Percentiles rank a stretch among this genome's conserved stretches.
These are phyloP conservation scores for Mercurialis annua DNA, from an alignment of 345 rosid species.

Conservation along the genomic window DNA sequence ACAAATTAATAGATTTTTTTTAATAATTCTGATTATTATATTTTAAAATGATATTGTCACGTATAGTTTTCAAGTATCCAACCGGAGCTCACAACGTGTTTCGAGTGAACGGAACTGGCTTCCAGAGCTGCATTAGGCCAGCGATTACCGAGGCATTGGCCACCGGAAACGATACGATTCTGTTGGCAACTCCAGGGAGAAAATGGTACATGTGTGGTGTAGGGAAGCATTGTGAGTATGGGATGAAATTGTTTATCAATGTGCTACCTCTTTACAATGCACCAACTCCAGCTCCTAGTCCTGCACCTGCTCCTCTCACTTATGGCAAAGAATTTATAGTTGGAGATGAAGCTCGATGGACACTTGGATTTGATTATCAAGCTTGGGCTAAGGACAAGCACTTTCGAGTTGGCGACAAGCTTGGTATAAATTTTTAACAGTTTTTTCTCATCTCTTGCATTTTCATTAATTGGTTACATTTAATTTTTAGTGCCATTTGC, in stretches of 20 bases:
- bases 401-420: conserved; percentile 37
- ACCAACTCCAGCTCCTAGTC: not conserved
- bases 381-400: conserved; percentile 37
- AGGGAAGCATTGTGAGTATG: not conserved
- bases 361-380: conserved; percentile 25
- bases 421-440: conserved; percentile 15
- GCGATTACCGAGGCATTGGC: not conserved
- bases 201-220: conserved; percentile 27
- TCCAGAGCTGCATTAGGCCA: conserved; percentile 20
- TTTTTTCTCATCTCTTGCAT: not conserved
- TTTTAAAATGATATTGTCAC: too few species aligned
- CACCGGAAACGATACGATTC: not conserved
- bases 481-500: too few species aligned
- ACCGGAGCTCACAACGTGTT: conserved; percentile 21
- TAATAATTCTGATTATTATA: too few species aligned
- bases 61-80: conserved; percentile 25
- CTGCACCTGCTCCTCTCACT: not conserved
- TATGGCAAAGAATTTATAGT: conserved; percentile 30
- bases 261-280: not conserved
- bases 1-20: too few species aligned
- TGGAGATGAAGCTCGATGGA: conserved; percentile 37
- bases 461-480: too few species aligned
- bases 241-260: conserved; percentile 7
- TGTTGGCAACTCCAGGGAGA: conserved; percentile 15
- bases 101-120: conserved; percentile 29